These are phyloP conservation scores for Biscogniauxia sp. DNA, from an alignment of 2,329 filamentous ascomycete species.

Conservation along the genomic window DNA sequence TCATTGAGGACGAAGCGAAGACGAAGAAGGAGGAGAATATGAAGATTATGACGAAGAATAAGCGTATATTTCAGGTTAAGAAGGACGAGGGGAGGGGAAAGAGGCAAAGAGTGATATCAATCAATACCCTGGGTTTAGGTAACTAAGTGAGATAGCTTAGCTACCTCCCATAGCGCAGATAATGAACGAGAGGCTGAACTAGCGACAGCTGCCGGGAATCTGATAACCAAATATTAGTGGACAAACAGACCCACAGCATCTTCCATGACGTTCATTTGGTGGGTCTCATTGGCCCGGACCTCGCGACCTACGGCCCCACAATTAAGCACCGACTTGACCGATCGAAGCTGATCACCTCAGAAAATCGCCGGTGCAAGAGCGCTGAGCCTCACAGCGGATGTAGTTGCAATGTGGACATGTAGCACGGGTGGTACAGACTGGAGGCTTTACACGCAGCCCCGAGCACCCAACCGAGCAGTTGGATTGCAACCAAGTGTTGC, in stretches of 20 bases:
- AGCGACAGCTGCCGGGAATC: background rate
- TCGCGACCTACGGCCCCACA: background rate
- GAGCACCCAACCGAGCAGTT: too few species aligned
- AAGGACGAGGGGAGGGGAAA: background rate
- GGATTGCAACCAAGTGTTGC: background rate
- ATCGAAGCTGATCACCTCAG: background rate
- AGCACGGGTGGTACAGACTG: background rate
- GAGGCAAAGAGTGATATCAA: too few species aligned
- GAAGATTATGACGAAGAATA: background rate
- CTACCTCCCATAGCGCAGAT: too few species aligned
- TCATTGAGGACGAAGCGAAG: background rate
- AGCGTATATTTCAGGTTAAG: background rate
- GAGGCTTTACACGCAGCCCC: too few species aligned
- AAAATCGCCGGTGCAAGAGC: background rate
- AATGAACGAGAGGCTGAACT: too few species aligned
- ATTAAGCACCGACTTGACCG: background rate
- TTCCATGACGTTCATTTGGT: background rate
- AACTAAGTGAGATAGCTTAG: too few species aligned
- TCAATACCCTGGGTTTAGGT: too few species aligned
- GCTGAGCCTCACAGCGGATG: background rate
- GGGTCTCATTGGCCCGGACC: background rate
- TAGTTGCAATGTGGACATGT: background rate
- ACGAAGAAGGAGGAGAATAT: background rate
- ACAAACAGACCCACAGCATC: background rate
- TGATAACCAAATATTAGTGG: background rate